These are phyloP conservation scores for Ajuga chamaepitys DNA, from an alignment of 257 asterid species.

Conservation along the genomic window DNA sequence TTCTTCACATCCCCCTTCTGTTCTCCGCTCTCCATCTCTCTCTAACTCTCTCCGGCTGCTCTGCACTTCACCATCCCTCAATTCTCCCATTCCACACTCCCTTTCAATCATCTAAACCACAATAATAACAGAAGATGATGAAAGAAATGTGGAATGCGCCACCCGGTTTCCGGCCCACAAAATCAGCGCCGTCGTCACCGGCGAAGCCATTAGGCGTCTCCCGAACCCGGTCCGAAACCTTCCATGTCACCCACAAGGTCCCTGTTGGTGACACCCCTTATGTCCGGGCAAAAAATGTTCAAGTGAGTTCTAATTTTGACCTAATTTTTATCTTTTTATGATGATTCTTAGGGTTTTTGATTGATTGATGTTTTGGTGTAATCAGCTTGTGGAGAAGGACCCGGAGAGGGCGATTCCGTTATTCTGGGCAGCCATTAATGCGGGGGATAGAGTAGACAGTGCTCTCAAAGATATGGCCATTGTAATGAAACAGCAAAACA, in stretches of 20 bases:
- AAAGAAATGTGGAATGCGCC: conserved; percentile 91
- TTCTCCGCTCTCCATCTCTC: background rate
- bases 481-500: conserved; percentile 95
- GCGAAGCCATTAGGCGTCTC: conserved; percentile 78
- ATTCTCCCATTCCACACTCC: conserved; percentile 16
- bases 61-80: background rate
- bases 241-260: conserved; percentile 77
- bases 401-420: conserved; percentile 90
- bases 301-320: conserved; percentile 32
- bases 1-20: background rate
- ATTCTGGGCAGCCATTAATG: conserved; percentile 96
- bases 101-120: background rate
- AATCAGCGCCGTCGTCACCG: conserved; percentile 91
- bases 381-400: conserved; percentile 88
- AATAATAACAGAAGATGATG: conserved; percentile 37
- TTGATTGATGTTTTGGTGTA: background rate
- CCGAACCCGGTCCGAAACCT: conserved; percentile 70
- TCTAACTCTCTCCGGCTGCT: background rate
- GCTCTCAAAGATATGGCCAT: conserved; percentile 98
- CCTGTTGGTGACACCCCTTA: conserved; percentile 92
- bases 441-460: conserved; percentile 98
- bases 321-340: background rate
- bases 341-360: background rate
- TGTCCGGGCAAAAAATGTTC: conserved; percentile 91
- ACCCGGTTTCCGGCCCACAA: conserved; percentile 75